These are phyloP conservation scores for Rhytidiadelphus loreus DNA, from an alignment of 225 moss, liverwort and hornwort genomes.

Conservation along the genomic window DNA sequence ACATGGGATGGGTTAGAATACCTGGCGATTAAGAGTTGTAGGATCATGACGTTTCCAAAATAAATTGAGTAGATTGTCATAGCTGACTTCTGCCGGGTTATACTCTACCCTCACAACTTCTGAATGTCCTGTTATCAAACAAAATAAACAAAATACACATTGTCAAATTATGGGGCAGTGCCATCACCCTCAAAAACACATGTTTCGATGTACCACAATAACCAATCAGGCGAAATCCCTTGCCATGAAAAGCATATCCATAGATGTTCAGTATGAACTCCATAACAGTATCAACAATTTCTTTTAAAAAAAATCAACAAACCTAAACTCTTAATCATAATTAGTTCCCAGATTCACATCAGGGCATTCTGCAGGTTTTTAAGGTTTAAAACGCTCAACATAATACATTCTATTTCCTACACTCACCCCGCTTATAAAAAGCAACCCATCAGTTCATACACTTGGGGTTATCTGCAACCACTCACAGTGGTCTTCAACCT, in stretches of 20 bases:
- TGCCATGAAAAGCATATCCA: background rate
- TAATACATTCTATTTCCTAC: background rate
- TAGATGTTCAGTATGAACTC: background rate
- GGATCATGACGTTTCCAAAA: constrained; percentile 87
- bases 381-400: background rate
- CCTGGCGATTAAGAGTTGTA: constrained; percentile 79
- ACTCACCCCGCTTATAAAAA: background rate
- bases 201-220: background rate
- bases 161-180: background rate
- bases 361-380: no score
- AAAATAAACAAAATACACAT: background rate
- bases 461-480: background rate
- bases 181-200: background rate
- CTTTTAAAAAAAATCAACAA: background rate
- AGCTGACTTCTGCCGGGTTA: constrained; percentile 41
- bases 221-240: background rate
- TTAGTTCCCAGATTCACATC: background rate
- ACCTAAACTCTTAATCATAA: background rate
- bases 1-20: background rate
- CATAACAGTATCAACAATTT: background rate
- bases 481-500: background rate
- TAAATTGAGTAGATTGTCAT: constrained; percentile 39
- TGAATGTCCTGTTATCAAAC: constrained; percentile 38
- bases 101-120: constrained; percentile 77
- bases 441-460: background rate